phyloP scores from a whole-genome alignment of 129 eudicot genomes.

The Centella asiatica region DNA sequence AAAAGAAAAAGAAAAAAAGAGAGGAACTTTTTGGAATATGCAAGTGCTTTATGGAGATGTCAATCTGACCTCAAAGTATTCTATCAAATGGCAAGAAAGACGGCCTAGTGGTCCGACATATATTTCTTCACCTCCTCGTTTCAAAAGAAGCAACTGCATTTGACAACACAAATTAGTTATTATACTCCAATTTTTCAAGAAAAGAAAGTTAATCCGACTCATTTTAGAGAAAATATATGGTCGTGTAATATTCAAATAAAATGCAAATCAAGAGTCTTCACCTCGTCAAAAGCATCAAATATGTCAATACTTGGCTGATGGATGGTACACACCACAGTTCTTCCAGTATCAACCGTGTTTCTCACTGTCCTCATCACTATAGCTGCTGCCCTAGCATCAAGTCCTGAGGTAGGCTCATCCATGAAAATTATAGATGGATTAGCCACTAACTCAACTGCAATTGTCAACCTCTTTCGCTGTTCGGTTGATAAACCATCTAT shows the following conservation, averaged over 20 bases:
- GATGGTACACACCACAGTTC: slow-evolving; percentile 90
- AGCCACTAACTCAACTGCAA: slow-evolving; percentile 88
- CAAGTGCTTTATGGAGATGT: background rate
- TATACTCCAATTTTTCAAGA: too few species aligned
- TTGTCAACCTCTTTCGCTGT: slow-evolving; percentile 76
- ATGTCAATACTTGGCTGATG: slow-evolving; percentile 96
- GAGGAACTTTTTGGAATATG: background rate
- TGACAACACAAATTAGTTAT: too few species aligned
- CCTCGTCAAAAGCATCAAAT: slow-evolving; percentile 91
- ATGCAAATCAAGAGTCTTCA: too few species aligned
- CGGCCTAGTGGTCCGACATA: slow-evolving; percentile 76
- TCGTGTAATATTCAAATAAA: background rate
- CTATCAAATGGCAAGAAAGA: slow-evolving; percentile 50
- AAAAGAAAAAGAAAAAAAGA: too few species aligned
- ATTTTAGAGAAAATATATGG: too few species aligned
- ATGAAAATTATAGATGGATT: slow-evolving; percentile 88
- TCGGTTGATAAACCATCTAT: slow-evolving; percentile 91
- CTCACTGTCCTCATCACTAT: slow-evolving; percentile 91
- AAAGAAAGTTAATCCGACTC: too few species aligned
- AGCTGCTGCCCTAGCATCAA: slow-evolving; percentile 97
- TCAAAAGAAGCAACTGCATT: slow-evolving; percentile 60
- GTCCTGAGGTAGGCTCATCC: slow-evolving; percentile 97
- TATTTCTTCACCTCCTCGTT: slow-evolving; percentile 86
- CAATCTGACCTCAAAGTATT: slow-evolving; percentile 70
- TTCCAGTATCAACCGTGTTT: slow-evolving; percentile 82